Conservation (phyloP, 23 red algal genomes). For the Chondrus crispus region DNA sequence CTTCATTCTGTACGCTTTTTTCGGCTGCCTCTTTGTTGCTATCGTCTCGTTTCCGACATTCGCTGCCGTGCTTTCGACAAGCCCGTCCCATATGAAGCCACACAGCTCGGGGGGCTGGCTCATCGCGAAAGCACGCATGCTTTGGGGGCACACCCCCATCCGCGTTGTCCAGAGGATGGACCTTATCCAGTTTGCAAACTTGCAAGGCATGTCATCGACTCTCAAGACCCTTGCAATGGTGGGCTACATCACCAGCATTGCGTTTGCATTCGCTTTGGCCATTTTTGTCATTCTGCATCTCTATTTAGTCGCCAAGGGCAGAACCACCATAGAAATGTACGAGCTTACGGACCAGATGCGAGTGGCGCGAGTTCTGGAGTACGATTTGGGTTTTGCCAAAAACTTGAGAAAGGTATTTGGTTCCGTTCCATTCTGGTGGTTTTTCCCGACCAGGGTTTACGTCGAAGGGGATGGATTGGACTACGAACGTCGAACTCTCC, state of each 20-base stretch:
- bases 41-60: conserved; percentile 58
- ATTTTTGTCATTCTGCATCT: conserved; percentile 87
- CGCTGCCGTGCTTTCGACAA: conserved; percentile 27
- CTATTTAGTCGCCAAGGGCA: conserved; percentile 68
- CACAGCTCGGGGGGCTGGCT: not conserved
- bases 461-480: conserved; percentile 55
- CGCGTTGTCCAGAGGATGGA: not conserved
- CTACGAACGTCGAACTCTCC: conserved; percentile 12
- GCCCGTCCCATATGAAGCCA: not conserved
- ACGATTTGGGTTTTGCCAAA: conserved; percentile 59
- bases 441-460: conserved; percentile 49
- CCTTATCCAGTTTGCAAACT: not conserved
- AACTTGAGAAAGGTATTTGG: conserved; percentile 71
- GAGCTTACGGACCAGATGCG: conserved; percentile 74
- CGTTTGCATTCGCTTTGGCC: conserved; percentile 73
- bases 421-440: conserved; percentile 34
- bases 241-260: conserved; percentile 62
- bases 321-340: conserved; percentile 96
- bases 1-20: conserved; percentile 80
- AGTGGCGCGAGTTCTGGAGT: conserved; percentile 29
- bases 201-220: not conserved
- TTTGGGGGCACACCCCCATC: not conserved
- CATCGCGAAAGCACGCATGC: not conserved
- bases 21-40: conserved; percentile 61
- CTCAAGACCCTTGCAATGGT: conserved; percentile 53